A percentile compares a stretch with the other conserved stretches of the same genome.
These are phyloP conservation scores for Viola pubescens DNA, from an alignment of 441 rosid genomes.

Conservation along the genomic window DNA sequence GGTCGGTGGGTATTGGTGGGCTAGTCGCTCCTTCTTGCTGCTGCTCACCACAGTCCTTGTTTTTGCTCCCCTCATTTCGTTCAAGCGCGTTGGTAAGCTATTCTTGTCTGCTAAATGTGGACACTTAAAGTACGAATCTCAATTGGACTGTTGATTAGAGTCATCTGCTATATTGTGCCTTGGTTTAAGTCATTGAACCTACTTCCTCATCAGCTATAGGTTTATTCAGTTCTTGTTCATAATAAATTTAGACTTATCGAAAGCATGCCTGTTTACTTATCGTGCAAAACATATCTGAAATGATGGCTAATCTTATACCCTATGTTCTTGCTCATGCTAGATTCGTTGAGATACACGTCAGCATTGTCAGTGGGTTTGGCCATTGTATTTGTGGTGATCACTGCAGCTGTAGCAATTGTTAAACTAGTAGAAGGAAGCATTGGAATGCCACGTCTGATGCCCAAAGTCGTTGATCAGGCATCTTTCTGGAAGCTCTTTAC, in stretches of 20 bases:
- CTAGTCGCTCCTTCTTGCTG: constrained; percentile 38
- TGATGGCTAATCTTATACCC: not conserved
- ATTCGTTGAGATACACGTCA: constrained; percentile 60
- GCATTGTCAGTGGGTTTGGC: constrained; percentile 54
- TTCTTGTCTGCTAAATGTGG: not conserved
- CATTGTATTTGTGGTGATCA: constrained; percentile 47
- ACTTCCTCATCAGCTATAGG: no score
- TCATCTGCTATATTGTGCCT: no score
- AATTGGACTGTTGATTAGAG: no score
- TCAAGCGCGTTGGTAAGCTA: constrained; percentile 49
- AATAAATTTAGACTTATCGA: no score
- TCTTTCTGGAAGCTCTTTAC: constrained; percentile 67
- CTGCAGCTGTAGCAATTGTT: constrained; percentile 39
- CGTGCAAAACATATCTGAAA: not conserved
- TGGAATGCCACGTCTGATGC: constrained; percentile 44
- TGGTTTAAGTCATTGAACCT: no score
- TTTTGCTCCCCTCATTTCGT: constrained; percentile 48
- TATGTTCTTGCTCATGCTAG: constrained; percentile 20
- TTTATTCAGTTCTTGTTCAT: no score
- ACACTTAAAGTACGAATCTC: no score
- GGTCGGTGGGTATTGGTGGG: constrained; percentile 53
- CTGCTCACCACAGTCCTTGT: constrained; percentile 41
- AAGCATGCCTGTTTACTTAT: not conserved
- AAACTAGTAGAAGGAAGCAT: constrained; percentile 39
- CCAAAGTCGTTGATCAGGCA: constrained; percentile 38